phyloP scores from a whole-genome alignment of 169 alveolate species.

The Plasmodium coatneyi region DNA sequence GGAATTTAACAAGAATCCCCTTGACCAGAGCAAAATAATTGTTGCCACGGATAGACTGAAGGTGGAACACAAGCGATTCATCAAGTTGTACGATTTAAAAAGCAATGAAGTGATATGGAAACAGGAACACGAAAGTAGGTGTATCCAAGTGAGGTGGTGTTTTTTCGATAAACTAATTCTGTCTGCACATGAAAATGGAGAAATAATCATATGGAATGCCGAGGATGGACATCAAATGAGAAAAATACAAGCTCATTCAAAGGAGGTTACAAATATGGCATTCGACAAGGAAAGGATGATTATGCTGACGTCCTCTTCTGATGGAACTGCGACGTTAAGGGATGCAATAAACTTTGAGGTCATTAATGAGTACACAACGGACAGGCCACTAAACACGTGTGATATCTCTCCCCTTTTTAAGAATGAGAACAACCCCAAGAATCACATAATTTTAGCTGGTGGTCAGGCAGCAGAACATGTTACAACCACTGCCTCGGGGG shows the following conservation, averaged over 20 bases:
- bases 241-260: conserved; percentile 87
- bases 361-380: conserved; percentile 89
- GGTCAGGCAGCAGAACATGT: conserved; percentile 93
- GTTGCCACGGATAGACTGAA: conserved; percentile 90
- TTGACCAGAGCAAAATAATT: conserved; percentile 86
- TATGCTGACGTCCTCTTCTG: conserved; percentile 90
- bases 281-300: conserved; percentile 88
- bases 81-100: conserved; percentile 84
- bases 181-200: conserved; percentile 92
- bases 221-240: conserved; percentile 82
- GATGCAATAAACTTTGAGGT: conserved; percentile 85
- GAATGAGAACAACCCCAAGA: conserved; percentile 79
- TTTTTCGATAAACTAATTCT: conserved; percentile 89
- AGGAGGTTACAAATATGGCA: conserved; percentile 87
- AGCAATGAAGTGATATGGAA: conserved; percentile 44
- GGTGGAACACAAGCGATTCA: conserved; percentile 79
- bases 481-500: conserved; percentile 92
- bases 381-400: conserved; percentile 91
- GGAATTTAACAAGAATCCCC: conserved; percentile 89
- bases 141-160: conserved; percentile 92
- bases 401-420: conserved; percentile 89
- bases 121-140: conserved; percentile 80
- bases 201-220: conserved; percentile 87
- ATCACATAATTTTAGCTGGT: conserved; percentile 91
- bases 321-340: conserved; percentile 91